These are phyloP conservation scores for Lotmaria passim DNA, from an alignment of 208 protist species.

Conservation along the genomic window DNA sequence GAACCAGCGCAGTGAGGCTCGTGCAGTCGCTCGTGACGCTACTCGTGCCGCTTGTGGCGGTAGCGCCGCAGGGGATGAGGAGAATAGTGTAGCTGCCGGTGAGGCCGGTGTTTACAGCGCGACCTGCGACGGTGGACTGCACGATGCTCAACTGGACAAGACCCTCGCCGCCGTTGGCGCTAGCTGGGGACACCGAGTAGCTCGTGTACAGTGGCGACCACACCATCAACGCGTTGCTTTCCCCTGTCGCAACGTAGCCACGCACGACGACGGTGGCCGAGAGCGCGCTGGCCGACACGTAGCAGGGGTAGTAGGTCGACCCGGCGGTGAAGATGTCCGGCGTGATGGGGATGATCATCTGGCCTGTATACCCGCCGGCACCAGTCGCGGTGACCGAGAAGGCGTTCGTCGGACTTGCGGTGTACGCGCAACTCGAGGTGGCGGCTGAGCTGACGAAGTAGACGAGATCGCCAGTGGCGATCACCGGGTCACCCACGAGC, in stretches of 20 bases:
- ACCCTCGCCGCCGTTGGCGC: constrained; percentile 55
- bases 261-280: constrained; percentile 52
- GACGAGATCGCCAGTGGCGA: constrained; percentile 63
- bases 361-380: constrained; percentile 50
- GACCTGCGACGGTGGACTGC: constrained; percentile 34
- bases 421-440: constrained; percentile 28
- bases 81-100: constrained; percentile 62
- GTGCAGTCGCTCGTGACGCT: constrained; percentile 43
- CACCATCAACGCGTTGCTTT: constrained; percentile 45
- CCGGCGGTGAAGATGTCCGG: constrained; percentile 56
- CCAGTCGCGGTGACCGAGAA: constrained; percentile 51
- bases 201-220: constrained; percentile 76
- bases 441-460: constrained; percentile 55
- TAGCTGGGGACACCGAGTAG: constrained; percentile 47
- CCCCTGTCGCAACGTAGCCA: constrained; percentile 1
- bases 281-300: constrained; percentile 43
- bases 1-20: constrained; percentile 46
- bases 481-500: constrained; percentile 53
- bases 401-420: constrained; percentile 23
- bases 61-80: constrained; percentile 58
- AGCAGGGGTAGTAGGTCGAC: constrained; percentile 74
- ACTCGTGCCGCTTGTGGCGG: constrained; percentile 13
- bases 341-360: constrained; percentile 37
- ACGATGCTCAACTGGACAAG: constrained; percentile 56
- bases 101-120: constrained; percentile 68